phyloP scores from a whole-genome alignment of 2,329 filamentous ascomycete species.

The Celoporthe dispersa region DNA sequence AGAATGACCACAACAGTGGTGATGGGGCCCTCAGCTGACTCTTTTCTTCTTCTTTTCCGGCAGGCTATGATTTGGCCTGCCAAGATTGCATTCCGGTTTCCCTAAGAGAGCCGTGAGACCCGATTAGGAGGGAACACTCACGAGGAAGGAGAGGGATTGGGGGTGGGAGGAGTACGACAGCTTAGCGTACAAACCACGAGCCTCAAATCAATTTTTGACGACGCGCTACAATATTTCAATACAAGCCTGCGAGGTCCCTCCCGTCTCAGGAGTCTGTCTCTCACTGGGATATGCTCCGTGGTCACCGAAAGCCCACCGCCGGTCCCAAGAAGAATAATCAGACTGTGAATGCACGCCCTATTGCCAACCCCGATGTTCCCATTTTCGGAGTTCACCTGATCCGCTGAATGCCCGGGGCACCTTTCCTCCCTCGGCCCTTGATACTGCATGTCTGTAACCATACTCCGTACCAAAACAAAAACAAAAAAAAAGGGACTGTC shows the following conservation, averaged over 20 bases:
- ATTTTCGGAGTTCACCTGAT: slow-evolving; percentile 3
- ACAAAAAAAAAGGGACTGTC: no score
- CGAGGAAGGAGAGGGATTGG: not conserved
- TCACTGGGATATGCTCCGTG: not conserved
- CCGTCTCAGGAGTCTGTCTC: not conserved
- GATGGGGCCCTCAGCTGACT: not conserved
- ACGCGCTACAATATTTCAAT: slow-evolving; percentile 1
- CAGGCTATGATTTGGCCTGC: slow-evolving; percentile 56
- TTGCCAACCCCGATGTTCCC: not conserved
- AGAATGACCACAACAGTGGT: not conserved
- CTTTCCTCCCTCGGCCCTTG: not conserved
- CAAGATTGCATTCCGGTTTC: slow-evolving; percentile 47
- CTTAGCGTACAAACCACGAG: not conserved
- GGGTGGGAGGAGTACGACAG: not conserved
- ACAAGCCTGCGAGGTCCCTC: not conserved
- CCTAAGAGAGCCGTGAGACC: slow-evolving; percentile 28
- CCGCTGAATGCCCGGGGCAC: slow-evolving; percentile 2
- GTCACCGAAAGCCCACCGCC: not conserved
- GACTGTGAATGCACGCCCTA: slow-evolving; percentile 6
- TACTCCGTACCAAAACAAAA: slow-evolving; percentile 10
- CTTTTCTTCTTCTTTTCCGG: slow-evolving; percentile 3
- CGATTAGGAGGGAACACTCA: not conserved
- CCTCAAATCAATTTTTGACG: not conserved
- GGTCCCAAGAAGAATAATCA: not conserved
- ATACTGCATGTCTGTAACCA: not conserved